Evolutionary conservation across 148 eudicot genomes (phyloP).

Genomic region (Limonium bicolor): DNA sequence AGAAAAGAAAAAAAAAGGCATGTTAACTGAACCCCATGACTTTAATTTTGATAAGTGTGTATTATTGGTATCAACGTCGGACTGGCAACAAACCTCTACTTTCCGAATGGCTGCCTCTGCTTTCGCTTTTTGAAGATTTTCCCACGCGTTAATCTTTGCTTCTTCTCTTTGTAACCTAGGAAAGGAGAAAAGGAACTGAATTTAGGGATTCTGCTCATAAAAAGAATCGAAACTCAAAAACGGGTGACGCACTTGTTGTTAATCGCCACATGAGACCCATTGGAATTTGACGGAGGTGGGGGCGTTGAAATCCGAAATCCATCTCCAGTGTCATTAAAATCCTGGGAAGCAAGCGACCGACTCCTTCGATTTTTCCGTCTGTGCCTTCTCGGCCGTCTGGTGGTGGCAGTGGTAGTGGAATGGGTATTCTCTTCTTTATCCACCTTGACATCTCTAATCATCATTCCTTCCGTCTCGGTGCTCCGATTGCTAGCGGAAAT

Average conservation of each 20-base stretch:
- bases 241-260: too few relatives aligned
- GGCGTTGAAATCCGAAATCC: background rate
- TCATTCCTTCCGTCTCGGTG: constrained; percentile 12
- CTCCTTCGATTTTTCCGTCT: background rate
- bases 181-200: too few relatives aligned
- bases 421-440: constrained; percentile 58
- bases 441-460: constrained; percentile 71
- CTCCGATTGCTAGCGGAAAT: too few relatives aligned
- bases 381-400: background rate
- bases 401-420: constrained; percentile 13
- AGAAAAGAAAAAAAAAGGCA: background rate
- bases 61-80: too few relatives aligned
- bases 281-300: background rate
- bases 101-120: constrained; percentile 75
- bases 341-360: background rate
- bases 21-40: background rate
- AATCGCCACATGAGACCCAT: too few relatives aligned
- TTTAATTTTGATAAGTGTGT: too few relatives aligned
- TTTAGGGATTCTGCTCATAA: too few relatives aligned
- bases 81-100: constrained; percentile 47
- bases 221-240: too few relatives aligned
- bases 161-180: constrained; percentile 68
- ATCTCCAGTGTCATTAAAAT: background rate
- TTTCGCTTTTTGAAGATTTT: constrained; percentile 75
- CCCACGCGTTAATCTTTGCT: constrained; percentile 75